Conservation (phyloP, 1,139 yeast genomes). For the Taiozyma sp. region DNA sequence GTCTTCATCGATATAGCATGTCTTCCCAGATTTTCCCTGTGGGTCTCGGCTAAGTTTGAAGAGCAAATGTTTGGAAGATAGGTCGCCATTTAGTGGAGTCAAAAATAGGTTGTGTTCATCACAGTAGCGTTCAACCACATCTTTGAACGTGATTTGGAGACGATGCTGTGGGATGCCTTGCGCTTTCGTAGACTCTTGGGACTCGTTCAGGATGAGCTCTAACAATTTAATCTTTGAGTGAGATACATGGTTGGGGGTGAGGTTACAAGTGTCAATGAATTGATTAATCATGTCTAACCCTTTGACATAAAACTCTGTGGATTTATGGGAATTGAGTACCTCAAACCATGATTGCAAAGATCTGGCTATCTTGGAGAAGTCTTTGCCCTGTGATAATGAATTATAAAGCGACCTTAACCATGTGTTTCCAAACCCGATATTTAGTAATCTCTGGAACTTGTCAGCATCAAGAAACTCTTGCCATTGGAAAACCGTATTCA, state of each 20-base stretch:
- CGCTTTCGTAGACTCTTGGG: neutral
- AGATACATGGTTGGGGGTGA: conserved; percentile 5
- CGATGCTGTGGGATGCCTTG: conserved; percentile 27
- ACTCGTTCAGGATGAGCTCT: conserved; percentile 3
- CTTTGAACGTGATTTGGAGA: conserved; percentile 37
- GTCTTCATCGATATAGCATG: conserved; percentile 39
- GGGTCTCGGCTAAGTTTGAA: conserved; percentile 31
- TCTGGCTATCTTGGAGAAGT: conserved; percentile 1
- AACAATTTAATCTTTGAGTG: neutral
- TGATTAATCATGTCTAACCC: conserved; percentile 32
- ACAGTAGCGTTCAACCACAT: conserved; percentile 43
- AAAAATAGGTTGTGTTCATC: conserved; percentile 26
- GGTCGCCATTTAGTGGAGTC: conserved; percentile 13
- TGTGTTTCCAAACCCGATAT: conserved; percentile 24
- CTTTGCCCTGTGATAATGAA: conserved; percentile 8
- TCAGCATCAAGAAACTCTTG: conserved; percentile 7
- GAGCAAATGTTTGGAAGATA: conserved; percentile 28
- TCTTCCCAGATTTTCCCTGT: conserved; percentile 28
- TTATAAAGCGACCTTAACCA: conserved; percentile 21
- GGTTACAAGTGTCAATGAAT: conserved; percentile 23
- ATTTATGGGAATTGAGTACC: conserved; percentile 15
- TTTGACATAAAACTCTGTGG: neutral
- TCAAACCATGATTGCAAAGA: conserved; percentile 4
- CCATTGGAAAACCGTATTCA: conserved; percentile 26
- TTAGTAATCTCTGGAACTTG: conserved; percentile 24